These are phyloP conservation scores for Chlamydomonas reinhardtii DNA, from an alignment of 163 green algal genomes.

Conservation along the genomic window DNA sequence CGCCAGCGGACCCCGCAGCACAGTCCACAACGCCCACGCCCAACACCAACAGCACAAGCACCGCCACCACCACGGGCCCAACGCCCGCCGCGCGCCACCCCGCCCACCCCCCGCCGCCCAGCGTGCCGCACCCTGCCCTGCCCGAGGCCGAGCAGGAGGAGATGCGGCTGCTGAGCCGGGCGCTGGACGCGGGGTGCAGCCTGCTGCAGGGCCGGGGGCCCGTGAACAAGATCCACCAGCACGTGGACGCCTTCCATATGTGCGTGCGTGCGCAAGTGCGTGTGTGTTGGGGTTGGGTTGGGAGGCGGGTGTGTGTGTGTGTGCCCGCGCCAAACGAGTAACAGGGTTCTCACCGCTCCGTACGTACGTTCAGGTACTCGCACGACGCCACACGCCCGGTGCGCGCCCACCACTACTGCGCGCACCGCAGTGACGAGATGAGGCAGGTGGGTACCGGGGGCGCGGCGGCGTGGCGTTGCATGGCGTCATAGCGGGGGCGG, in stretches of 20 bases:
- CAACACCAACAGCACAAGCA: no score
- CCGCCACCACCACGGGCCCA: no score
- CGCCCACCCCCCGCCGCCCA: no score
- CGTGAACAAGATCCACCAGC: constrained; percentile 74
- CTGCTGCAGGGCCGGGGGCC: constrained; percentile 70
- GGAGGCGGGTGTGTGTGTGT: not conserved
- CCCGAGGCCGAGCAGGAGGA: no score
- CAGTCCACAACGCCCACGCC: no score
- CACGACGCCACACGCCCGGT: constrained; percentile 81
- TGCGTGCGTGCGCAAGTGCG: not conserved
- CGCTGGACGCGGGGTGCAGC: constrained; percentile 13
- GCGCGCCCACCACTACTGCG: constrained; percentile 82
- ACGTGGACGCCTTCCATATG: constrained; percentile 80
- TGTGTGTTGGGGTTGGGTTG: not conserved
- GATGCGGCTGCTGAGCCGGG: not conserved
- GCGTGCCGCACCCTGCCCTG: no score
- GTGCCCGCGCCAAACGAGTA: no score
- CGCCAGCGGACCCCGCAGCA: no score
- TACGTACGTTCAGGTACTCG: constrained; percentile 64
- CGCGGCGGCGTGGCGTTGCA: not conserved
- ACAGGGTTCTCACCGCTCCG: no score
- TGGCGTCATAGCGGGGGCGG: not conserved
- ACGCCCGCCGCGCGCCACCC: no score
- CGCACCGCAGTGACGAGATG: constrained; percentile 74
- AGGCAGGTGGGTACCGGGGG: not conserved